Evolutionary conservation across 192 early-diverging fungal genomes (phyloP).

Genomic region (Neocallimastix lanati): DNA sequence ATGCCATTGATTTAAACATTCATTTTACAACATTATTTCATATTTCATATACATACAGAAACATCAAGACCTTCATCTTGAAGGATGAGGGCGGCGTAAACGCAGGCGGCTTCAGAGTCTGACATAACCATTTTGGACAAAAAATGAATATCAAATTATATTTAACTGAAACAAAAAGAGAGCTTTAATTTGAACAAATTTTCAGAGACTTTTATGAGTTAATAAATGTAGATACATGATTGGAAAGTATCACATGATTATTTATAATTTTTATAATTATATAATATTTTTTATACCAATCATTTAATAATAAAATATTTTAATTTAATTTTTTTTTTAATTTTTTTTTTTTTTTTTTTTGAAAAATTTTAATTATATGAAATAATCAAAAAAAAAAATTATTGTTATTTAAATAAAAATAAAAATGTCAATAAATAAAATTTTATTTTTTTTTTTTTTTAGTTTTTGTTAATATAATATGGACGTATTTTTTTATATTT

Average conservation of each 20-base stretch:
- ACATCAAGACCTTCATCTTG: conserved; percentile 92
- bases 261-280: not conserved
- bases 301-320: no score
- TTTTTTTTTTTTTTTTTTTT: no score
- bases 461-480: no score
- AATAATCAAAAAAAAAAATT: no score
- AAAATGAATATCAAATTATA: conserved; percentile 9
- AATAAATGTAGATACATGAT: not conserved
- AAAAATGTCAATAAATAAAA: no score
- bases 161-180: not conserved
- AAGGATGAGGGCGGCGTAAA: conserved; percentile 95
- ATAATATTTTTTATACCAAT: no score
- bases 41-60: conserved; percentile 49
- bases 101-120: conserved; percentile 68
- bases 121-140: conserved; percentile 16
- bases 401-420: no score
- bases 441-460: no score
- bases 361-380: no score
- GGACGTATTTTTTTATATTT: no score
- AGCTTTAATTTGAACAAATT: not conserved
- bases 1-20: conserved; percentile 8
- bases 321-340: no score
- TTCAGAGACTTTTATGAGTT: not conserved
- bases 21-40: not conserved
- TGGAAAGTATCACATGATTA: not conserved